Evolutionary conservation across 495 filamentous ascomycete species (phyloP).

Genomic region (Rhypophila decipiens): DNA sequence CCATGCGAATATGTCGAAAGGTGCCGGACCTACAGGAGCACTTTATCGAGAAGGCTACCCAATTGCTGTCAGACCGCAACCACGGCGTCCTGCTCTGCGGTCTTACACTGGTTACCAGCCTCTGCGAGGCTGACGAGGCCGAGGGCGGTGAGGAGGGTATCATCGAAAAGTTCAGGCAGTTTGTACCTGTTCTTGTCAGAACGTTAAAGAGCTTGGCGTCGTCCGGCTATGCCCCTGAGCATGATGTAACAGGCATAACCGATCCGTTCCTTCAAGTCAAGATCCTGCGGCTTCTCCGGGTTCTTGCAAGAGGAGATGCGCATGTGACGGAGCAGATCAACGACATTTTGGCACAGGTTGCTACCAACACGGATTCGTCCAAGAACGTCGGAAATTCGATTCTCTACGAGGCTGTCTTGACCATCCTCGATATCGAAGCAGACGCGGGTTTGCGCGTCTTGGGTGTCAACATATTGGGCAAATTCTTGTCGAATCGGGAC

Average conservation of each 20-base stretch:
- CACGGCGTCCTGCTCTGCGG: conserved; percentile 93
- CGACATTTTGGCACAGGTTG: conserved; percentile 95
- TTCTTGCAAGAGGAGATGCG: conserved; percentile 79
- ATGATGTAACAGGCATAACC: conserved; percentile 95
- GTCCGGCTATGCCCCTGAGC: conserved; percentile 95
- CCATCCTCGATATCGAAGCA: conserved; percentile 96
- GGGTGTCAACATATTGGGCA: conserved; percentile 96
- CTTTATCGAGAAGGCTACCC: conserved; percentile 88
- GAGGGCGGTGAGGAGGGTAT: conserved; percentile 81
- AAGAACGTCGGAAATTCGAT: conserved; percentile 99
- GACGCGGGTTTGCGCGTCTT: conserved; percentile 89
- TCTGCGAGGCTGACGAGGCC: conserved; percentile 89
- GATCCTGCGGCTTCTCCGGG: conserved; percentile 77
- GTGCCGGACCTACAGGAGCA: conserved; percentile 96
- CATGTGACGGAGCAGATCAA: conserved; percentile 95
- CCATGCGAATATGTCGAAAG: conserved; percentile 98
- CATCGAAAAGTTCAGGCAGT: conserved; percentile 81
- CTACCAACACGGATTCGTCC: conserved; percentile 94
- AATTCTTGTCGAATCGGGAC: conserved; percentile 94
- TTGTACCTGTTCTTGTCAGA: conserved; percentile 73
- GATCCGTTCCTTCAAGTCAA: conserved; percentile 99
- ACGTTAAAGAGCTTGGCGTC: conserved; percentile 84
- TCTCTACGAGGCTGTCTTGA: conserved; percentile 93
- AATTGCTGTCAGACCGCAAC: conserved; percentile 82
- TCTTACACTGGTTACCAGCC: conserved; percentile 80